Conservation (phyloP, 495 filamentous ascomycete species). For the Daldinia childiae region DNA sequence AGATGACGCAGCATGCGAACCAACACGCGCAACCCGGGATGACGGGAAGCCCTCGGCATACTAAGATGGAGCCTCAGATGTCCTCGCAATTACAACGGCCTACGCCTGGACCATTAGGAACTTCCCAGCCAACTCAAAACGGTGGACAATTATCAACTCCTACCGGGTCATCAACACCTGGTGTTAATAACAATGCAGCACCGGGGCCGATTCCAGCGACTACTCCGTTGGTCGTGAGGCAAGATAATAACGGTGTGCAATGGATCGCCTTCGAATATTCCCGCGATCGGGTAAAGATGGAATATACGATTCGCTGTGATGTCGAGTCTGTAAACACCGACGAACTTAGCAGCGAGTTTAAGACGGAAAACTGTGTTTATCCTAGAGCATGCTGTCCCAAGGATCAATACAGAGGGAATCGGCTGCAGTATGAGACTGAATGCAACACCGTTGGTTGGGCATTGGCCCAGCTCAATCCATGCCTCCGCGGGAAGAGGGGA, state of each 20-base stretch:
- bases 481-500: constrained; percentile 89
- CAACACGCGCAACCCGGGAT: constrained; percentile 62
- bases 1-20: constrained; percentile 56
- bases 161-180: constrained; percentile 48
- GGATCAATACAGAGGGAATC: constrained; percentile 94
- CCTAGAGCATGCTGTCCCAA: constrained; percentile 94
- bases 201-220: constrained; percentile 99
- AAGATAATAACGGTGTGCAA: constrained; percentile 96
- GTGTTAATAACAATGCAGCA: constrained; percentile 87
- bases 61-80: constrained; percentile 70
- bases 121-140: constrained; percentile 56
- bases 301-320: constrained; percentile 98
- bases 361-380: constrained; percentile 97
- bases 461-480: constrained; percentile 89
- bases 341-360: constrained; percentile 84
- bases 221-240: constrained; percentile 91
- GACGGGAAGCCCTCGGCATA: constrained; percentile 68
- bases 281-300: constrained; percentile 97
- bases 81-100: constrained; percentile 66
- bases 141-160: constrained; percentile 65
- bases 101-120: constrained; percentile 62
- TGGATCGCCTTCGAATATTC: constrained; percentile 99
- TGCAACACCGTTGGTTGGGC: constrained; percentile 99
- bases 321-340: constrained; percentile 96
- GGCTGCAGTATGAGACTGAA: constrained; percentile 95